These are phyloP conservation scores for Luzula sylvatica DNA, from an alignment of 176 grass and related monocot genomes.

Conservation along the genomic window DNA sequence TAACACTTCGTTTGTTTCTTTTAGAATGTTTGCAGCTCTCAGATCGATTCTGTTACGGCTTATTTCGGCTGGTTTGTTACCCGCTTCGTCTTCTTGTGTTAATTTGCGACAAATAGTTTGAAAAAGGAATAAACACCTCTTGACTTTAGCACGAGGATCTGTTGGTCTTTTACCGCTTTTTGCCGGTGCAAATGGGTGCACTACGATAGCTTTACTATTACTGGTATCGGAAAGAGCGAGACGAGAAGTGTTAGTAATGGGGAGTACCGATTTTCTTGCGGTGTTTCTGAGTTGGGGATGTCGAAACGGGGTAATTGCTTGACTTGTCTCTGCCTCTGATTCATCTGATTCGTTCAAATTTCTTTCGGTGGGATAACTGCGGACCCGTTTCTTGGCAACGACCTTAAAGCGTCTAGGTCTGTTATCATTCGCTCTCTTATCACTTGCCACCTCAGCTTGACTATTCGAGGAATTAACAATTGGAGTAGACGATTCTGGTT, in stretches of 20 bases:
- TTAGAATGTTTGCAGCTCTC: conserved; percentile 1
- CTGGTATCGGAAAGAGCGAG: background rate
- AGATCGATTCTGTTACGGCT: conserved; percentile 8
- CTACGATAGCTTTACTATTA: background rate
- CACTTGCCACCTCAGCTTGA: background rate
- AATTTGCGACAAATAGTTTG: conserved; percentile 7
- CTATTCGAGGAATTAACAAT: background rate
- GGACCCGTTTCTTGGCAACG: background rate
- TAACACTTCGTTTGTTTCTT: background rate
- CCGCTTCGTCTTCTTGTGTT: conserved; percentile 8
- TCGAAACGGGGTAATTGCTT: background rate
- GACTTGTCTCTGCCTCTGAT: background rate
- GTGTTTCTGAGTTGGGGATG: background rate
- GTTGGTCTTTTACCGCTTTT: conserved; percentile 3
- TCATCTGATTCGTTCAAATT: background rate
- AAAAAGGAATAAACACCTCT: conserved; percentile 2
- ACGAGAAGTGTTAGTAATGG: background rate
- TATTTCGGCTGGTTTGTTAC: background rate
- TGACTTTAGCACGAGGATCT: conserved; percentile 11
- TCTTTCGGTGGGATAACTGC: background rate
- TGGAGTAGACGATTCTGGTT: background rate
- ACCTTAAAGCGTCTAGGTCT: background rate
- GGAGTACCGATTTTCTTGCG: background rate
- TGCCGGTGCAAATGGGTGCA: background rate
- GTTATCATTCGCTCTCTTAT: background rate